Base-by-base conservation (phyloP, 805 yeast genomes). In the Candida argentea region DNA sequence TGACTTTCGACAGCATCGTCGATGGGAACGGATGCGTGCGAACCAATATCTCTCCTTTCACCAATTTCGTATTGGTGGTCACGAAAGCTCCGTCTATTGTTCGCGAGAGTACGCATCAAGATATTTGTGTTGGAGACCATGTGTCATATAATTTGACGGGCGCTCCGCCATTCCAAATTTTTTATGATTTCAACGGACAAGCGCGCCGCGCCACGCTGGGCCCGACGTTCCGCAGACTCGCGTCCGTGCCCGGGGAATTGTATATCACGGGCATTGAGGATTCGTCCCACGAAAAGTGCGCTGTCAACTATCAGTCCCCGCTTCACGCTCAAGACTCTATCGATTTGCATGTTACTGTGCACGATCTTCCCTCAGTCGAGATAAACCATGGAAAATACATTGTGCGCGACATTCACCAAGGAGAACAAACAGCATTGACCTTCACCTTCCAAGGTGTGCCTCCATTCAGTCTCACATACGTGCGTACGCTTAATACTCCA, bases 111-210 rank as follows among this genome's bases (percentile, higher is more conserved):
- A 22, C 35, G 5, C 44, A 42, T 25, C 26, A 27, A 3, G 70
- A 79, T 42, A 79, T 76, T 44, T 91, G 99, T 67, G 94, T 89
- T 16, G 99, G 98, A 7, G 97, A 89, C 36, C 79, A 81, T 35
- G 71, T 91, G 15, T 65, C 79, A 1, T 83, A 83, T 46, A 70
- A 77, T 36, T 52, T 89, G 36, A 70, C 70, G 10, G 97, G 97
- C 2, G 59, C 70, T 4, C 72, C 94, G 0, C 95, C 95, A 13
- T 85, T 85, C 48, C 67, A 67, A 1, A 67, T 93, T 4, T 70
- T 61, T 28, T 91, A 91, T 48, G 67, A 67, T 16, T 87, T 89
- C 57, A 77, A 82, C 40, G 79, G 68, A 2, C 56, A 61, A 16
- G 51, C 54, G 19, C 74, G 78, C 38, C 69, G 62, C 34, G 77